Evolutionary conservation across 2,329 filamentous ascomycete genomes (phyloP), one percentile per base, ranked within the genome.

Genomic region (Diplodia corticola): DNA sequence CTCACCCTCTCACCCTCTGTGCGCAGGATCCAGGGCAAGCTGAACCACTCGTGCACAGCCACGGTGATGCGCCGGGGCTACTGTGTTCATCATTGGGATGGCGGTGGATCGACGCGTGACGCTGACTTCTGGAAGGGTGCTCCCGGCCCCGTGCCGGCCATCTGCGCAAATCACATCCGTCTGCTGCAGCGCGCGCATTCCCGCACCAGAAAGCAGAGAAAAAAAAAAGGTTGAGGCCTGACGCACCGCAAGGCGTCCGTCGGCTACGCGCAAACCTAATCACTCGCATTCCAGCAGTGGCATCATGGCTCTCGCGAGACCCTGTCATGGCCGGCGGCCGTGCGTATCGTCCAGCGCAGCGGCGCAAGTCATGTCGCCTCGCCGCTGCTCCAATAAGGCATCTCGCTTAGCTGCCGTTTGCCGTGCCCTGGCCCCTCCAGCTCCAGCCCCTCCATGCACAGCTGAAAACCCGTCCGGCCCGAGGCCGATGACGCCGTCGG

Each of bases 81-180:
- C n/a, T 7, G 44, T 20, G 44, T 24, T n/a, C 57, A 50, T 61
- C 57, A 24, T 48, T 35, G 10, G 33, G 3, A 61, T 49, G 57
- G 57, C 57, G 44, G 57, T 61, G 57, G 57, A 61, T 61, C 57
- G 40, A 35, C 57, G 57, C n/a, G 44, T 61, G n/a, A n/a, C n/a
- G n/a, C n/a, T n/a, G n/a, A n/a, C 44, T 61, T 61, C 57, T 49
- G 28, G 57, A 61, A 61, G 40, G 57, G 28, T 49, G 26, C 57
- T 61, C 57, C 57, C 57, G 40, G 57, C 44, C 57, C 44, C 57
- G 37, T 30, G 37, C 37, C 55, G 35, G 22, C 35, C 55, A 26
- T 40, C 30, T 48, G 55, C 55, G 55, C 22, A 33, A 60, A 46
- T 44, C 51, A 35, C n/a, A 9, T 9, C 10, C n/a, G 13, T 33